phyloP scores from a whole-genome alignment of 164 flowering plant genomes.

The Annona squamosa region DNA sequence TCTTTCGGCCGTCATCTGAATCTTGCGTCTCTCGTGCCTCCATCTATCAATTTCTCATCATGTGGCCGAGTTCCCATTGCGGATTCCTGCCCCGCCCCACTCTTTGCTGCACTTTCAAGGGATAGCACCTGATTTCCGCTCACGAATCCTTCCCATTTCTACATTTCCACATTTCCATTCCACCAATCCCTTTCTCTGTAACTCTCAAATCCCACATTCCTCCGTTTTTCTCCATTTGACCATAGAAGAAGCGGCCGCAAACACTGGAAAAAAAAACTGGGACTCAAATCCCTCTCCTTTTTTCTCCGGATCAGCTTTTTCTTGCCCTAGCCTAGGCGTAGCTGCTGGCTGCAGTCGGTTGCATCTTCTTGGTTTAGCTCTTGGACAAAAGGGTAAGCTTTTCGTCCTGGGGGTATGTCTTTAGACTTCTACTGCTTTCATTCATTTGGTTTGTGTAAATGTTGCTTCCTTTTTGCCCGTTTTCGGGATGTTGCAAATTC shows the following conservation, averaged over 20 bases:
- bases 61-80: no score
- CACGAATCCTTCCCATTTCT: neutral
- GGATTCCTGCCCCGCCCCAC: no score
- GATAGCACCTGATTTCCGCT: neutral
- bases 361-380: neutral
- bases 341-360: no score
- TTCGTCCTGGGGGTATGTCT: neutral
- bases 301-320: conserved; percentile 6
- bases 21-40: no score
- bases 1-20: no score
- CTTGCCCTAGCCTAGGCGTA: conserved; percentile 2
- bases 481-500: neutral
- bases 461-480: neutral
- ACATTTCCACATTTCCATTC: neutral
- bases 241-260: neutral
- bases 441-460: neutral
- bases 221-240: neutral
- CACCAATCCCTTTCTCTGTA: conserved; percentile 6
- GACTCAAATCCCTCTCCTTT: neutral
- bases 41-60: no score
- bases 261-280: neutral
- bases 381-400: neutral
- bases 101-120: conserved; percentile 8
- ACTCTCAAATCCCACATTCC: neutral
- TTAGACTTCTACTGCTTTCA: neutral